Evolutionary conservation across 768 basidiomycete genomes (phyloP).

Genomic region (Thelephora ganbajun): DNA sequence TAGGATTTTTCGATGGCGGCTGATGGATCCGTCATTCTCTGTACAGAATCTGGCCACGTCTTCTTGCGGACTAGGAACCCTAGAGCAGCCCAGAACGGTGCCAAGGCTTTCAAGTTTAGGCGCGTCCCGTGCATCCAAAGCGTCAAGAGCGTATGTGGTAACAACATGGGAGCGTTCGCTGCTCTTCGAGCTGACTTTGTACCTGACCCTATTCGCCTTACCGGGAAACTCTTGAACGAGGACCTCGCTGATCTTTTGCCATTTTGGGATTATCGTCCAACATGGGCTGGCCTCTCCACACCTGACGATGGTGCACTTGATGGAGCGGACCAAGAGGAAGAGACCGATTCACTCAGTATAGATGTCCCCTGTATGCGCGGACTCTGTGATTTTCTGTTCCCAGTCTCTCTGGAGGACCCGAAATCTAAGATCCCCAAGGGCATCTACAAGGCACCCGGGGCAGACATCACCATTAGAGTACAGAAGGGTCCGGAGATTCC

Average conservation of each 20-base stretch:
- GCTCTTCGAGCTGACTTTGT: constrained; percentile 66
- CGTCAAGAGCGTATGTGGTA: constrained; percentile 72
- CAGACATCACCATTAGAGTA: constrained; percentile 45
- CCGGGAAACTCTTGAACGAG: constrained; percentile 42
- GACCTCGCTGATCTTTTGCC: constrained; percentile 61
- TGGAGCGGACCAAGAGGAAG: not conserved
- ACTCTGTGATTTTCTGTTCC: not conserved
- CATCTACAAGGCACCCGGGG: constrained; percentile 29
- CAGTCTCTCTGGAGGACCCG: constrained; percentile 2
- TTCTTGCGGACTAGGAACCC: constrained; percentile 61
- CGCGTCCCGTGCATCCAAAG: constrained; percentile 75
- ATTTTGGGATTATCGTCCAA: constrained; percentile 20
- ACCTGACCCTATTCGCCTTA: constrained; percentile 37
- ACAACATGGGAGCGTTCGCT: constrained; percentile 70
- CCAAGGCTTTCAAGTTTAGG: constrained; percentile 62
- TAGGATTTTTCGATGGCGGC: constrained; percentile 82
- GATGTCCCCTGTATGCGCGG: not conserved
- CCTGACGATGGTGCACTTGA: not conserved
- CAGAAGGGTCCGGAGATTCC: constrained; percentile 32
- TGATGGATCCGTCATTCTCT: constrained; percentile 82
- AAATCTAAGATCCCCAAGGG: not conserved
- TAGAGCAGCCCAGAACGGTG: constrained; percentile 13
- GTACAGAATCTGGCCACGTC: constrained; percentile 90
- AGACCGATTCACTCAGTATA: constrained; percentile 6
- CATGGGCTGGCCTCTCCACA: not conserved